A percentile compares a stretch with the other conserved stretches of the same genome.
These are phyloP conservation scores for Calycina herbarum DNA, from an alignment of 2,329 filamentous ascomycete genomes.

Conservation along the genomic window DNA sequence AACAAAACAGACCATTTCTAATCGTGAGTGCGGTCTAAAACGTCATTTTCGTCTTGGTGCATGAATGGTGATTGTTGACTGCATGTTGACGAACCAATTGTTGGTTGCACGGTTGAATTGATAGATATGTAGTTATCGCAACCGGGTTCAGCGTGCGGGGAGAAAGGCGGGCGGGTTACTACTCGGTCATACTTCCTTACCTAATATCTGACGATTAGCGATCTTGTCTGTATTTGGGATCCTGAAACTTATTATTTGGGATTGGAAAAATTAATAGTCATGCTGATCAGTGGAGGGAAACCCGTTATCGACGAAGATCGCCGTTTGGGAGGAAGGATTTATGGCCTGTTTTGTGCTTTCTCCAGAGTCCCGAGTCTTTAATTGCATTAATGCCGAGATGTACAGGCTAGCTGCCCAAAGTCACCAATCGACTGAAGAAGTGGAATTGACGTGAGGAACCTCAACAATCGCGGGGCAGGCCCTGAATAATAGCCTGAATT, in stretches of 20 bases:
- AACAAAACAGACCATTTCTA: not conserved
- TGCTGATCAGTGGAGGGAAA: not conserved
- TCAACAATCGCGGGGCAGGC: not conserved
- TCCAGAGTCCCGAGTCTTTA: not conserved
- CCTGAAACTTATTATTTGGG: too few relatives aligned
- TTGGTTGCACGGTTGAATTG: not conserved
- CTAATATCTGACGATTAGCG: not conserved
- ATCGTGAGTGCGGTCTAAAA: not conserved
- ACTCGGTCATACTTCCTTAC: not conserved
- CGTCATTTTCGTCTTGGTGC: not conserved
- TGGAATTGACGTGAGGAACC: not conserved
- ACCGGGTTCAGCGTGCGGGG: not conserved
- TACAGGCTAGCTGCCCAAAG: not conserved
- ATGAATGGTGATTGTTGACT: not conserved
- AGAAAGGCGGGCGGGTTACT: not conserved
- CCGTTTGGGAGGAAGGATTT: not conserved
- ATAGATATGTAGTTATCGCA: not conserved
- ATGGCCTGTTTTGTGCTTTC: not conserved
- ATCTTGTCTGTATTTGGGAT: not conserved
- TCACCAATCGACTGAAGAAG: not conserved
- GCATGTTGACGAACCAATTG: not conserved
- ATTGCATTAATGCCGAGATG: not conserved
- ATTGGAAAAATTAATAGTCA: not conserved
- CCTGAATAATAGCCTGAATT: not conserved
- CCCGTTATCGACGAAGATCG: not conserved